Evolutionary conservation across 2,329 filamentous ascomycete species (phyloP).

Genomic region (Sclerotinia spermophila): DNA sequence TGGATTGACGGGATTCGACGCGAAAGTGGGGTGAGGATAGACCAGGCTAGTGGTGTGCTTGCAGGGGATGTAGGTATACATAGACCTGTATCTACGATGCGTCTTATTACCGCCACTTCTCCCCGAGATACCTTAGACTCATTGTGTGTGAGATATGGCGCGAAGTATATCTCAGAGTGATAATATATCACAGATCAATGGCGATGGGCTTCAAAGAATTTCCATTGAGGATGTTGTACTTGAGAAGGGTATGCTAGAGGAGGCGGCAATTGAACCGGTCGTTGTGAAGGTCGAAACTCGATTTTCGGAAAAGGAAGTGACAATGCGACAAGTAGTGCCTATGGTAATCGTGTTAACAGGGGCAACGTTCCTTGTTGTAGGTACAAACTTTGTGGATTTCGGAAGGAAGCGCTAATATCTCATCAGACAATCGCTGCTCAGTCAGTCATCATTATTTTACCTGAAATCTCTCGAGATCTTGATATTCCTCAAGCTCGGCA

Average conservation of each 20-base stretch:
- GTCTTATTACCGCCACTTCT: background rate
- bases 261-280: background rate
- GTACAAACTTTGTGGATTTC: background rate
- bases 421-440: constrained; percentile 33
- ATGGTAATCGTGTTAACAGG: constrained; percentile 30
- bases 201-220: background rate
- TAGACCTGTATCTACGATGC: background rate
- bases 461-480: constrained; percentile 28
- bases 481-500: constrained; percentile 33
- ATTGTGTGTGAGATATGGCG: background rate
- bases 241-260: constrained; percentile 2
- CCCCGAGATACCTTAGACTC: background rate
- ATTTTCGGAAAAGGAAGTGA: constrained; percentile 23
- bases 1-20: background rate
- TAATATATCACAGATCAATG: background rate
- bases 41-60: background rate
- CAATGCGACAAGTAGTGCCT: constrained; percentile 31
- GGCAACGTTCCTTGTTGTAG: constrained; percentile 32
- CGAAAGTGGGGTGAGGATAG: background rate
- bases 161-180: constrained; percentile 4
- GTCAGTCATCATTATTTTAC: constrained; percentile 54
- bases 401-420: background rate
- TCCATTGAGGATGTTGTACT: constrained; percentile 1
- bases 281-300: constrained; percentile 14
- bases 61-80: background rate